These are phyloP conservation scores for Olyra latifolia DNA, from an alignment of 176 grass and related monocot genomes.

Conservation along the genomic window DNA sequence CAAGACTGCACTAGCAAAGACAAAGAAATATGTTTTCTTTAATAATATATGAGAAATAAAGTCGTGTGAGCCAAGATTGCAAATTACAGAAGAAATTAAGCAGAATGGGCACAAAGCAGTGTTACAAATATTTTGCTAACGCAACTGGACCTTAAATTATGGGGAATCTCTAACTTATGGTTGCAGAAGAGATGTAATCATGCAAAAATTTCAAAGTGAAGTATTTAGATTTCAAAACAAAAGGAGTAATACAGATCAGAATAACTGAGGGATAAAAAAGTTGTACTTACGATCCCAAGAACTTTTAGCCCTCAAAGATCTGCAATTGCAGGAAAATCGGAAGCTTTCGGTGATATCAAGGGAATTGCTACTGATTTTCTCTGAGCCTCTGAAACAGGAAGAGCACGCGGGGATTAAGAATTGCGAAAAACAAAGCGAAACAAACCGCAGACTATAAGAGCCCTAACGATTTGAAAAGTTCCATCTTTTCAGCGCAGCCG, in stretches of 20 bases:
- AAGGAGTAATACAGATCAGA: neutral
- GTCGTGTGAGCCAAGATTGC: neutral
- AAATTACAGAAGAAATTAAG: slow-evolving; percentile 13
- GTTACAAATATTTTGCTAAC: neutral
- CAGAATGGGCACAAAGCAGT: neutral
- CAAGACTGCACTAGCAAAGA: slow-evolving; percentile 25
- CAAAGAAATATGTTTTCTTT: slow-evolving; percentile 5
- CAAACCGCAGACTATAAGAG: neutral
- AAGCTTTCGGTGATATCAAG: slow-evolving; percentile 1
- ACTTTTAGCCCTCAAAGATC: neutral
- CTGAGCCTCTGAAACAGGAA: slow-evolving; percentile 6
- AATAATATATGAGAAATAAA: neutral
- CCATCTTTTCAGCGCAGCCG: neutral
- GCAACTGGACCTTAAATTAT: neutral
- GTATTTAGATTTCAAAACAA: neutral
- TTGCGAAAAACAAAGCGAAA: neutral
- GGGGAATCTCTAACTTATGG: neutral
- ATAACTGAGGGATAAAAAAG: neutral
- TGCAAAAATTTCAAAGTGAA: neutral
- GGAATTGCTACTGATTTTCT: neutral
- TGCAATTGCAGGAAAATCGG: neutral
- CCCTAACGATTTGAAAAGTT: neutral
- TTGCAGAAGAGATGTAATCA: neutral
- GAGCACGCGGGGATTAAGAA: neutral
- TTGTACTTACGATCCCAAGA: neutral